Evolutionary conservation across 768 basidiomycete genomes (phyloP).

Genomic region (Atractiella rhizophila): DNA sequence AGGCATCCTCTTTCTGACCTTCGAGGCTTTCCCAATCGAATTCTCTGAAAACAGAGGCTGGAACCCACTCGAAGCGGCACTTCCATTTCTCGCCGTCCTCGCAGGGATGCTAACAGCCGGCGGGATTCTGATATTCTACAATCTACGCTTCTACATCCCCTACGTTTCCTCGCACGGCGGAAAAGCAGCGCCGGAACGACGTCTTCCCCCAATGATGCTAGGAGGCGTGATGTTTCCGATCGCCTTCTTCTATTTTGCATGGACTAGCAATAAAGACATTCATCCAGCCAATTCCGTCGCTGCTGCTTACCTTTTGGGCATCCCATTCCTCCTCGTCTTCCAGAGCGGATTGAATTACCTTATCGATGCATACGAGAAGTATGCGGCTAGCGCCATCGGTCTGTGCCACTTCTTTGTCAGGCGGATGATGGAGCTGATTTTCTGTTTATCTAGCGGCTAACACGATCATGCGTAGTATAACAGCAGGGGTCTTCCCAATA

Average conservation of each 20-base stretch:
- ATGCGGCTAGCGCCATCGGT: slow-evolving; percentile 18
- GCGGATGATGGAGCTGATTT: no score
- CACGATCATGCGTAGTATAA: slow-evolving; percentile 19
- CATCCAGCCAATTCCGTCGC: slow-evolving; percentile 16
- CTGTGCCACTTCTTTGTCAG: not conserved
- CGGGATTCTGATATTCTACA: slow-evolving; percentile 17
- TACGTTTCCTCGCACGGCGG: slow-evolving; percentile 15
- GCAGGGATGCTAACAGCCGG: slow-evolving; percentile 20
- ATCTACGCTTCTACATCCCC: slow-evolving; percentile 15
- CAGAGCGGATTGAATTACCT: slow-evolving; percentile 19
- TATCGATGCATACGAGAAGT: slow-evolving; percentile 19
- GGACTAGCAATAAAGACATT: slow-evolving; percentile 4
- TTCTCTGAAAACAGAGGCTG: slow-evolving; percentile 19
- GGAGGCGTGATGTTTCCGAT: slow-evolving; percentile 20
- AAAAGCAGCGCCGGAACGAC: slow-evolving; percentile 18
- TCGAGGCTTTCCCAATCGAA: slow-evolving; percentile 18
- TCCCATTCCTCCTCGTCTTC: slow-evolving; percentile 21
- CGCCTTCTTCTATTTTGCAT: slow-evolving; percentile 12
- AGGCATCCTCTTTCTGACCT: slow-evolving; percentile 8
- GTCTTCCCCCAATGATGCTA: slow-evolving; percentile 22
- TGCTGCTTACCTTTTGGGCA: slow-evolving; percentile 20
- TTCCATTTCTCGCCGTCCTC: slow-evolving; percentile 21
- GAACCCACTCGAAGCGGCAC: slow-evolving; percentile 16
- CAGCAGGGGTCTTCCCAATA: slow-evolving; percentile 9
- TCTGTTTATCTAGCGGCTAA: slow-evolving; percentile 15